A percentile compares a stretch with the other conserved stretches of the same genome.
phyloP scores from a whole-genome alignment of 805 yeast genomes.

The Geotrichum ghanense region DNA sequence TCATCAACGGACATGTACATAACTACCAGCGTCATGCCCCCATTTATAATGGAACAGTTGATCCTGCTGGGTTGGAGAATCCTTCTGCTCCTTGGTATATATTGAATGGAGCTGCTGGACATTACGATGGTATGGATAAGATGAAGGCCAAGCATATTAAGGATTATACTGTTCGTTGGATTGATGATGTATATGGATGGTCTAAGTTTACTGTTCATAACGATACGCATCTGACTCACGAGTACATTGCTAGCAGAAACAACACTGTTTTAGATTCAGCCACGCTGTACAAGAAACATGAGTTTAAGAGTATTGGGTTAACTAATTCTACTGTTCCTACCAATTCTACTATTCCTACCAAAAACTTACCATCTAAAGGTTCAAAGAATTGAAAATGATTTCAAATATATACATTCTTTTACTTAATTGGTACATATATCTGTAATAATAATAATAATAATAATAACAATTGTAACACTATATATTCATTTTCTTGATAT shows the following conservation, averaged over 20 bases:
- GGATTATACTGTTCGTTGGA: not conserved
- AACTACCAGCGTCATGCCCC: slow-evolving; percentile 17
- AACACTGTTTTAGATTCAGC: slow-evolving; percentile 19
- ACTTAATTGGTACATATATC: too few species aligned
- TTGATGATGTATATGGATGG: slow-evolving; percentile 18
- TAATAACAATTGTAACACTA: too few species aligned
- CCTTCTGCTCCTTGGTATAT: slow-evolving; percentile 24
- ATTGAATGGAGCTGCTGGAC: slow-evolving; percentile 23
- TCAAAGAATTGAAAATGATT: too few species aligned
- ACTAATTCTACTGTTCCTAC: too few species aligned
- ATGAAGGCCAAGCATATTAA: slow-evolving; percentile 3
- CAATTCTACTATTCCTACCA: too few species aligned
- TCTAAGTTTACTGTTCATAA: slow-evolving; percentile 22
- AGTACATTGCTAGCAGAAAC: slow-evolving; percentile 19
- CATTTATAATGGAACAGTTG: slow-evolving; percentile 15
- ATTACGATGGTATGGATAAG: slow-evolving; percentile 20
- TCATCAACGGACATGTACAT: slow-evolving; percentile 19
- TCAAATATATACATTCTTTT: too few species aligned
- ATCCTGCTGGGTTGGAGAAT: slow-evolving; percentile 21
- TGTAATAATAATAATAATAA: too few species aligned
- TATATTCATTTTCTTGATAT: too few species aligned
- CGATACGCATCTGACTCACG: slow-evolving; percentile 23
- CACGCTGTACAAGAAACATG: slow-evolving; percentile 19
- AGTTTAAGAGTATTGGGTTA: too few species aligned
- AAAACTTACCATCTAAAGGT: too few species aligned